phyloP scores from a whole-genome alignment of 2,329 filamentous ascomycete genomes.

The Arthroderma sp. region DNA sequence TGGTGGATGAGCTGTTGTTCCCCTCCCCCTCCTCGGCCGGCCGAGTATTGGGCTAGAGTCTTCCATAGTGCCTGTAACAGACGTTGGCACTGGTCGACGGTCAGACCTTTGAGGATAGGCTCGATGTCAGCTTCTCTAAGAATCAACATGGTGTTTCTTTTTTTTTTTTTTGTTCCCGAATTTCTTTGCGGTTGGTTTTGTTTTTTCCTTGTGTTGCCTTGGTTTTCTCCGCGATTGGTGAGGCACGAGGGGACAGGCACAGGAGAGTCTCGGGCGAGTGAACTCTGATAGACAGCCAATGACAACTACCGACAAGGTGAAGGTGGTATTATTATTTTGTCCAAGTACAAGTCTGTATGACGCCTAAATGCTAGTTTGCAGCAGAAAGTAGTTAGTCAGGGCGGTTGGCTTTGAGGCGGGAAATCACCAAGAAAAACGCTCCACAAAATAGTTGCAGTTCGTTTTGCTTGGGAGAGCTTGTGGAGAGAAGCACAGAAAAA shows the following conservation, averaged over 20 bases:
- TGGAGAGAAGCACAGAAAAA: background rate
- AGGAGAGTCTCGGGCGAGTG: background rate
- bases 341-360: background rate
- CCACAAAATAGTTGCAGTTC: background rate
- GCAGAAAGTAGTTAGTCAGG: background rate
- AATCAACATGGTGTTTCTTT: conserved; percentile 7
- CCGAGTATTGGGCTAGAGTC: conserved; percentile 21
- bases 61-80: conserved; percentile 26
- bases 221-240: no score
- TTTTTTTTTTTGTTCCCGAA: background rate
- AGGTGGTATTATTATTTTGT: background rate
- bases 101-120: conserved; percentile 21
- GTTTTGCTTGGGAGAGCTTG: no score
- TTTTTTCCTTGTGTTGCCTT: background rate
- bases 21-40: background rate
- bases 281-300: background rate
- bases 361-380: background rate
- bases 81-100: conserved; percentile 19
- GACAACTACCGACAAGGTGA: no score
- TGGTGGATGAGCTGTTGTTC: conserved; percentile 26
- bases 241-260: no score
- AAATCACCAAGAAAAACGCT: background rate
- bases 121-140: conserved; percentile 15
- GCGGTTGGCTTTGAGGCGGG: background rate
- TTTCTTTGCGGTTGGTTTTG: background rate